Base-by-base conservation (phyloP, 257 asterid species). In the Solanum habrochaites region DNA sequence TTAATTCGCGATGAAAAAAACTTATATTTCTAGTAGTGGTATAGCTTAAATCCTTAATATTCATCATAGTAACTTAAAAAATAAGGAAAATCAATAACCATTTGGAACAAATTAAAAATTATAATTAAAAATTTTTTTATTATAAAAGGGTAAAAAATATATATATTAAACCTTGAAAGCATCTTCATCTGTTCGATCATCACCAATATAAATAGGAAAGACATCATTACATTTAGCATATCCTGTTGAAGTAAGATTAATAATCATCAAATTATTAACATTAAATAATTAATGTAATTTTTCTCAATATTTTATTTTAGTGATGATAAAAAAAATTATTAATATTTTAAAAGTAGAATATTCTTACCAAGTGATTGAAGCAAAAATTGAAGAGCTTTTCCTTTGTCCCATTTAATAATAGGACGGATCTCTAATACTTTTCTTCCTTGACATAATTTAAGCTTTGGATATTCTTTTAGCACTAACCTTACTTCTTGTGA, bases 341-440 rank as follows among this genome's bases (percentile, higher is more conserved):
- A 66, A 11, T 25, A 25, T 6, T 12, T 6, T 2, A 25, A 66
- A 25, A 66, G 4, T 66, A 25, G 72, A 66, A 66, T 66, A 66
- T 66, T 25, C 96, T 89, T 83, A 96, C 99, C 99, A 81, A 96
- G 98, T 40, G 99, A 95, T 89, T 95, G 95, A 47, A 96, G 85
- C 78, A 96, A 91, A 88, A 96, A 96, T 87, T 96, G 98, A 85
- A 96, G 93, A 60, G 99, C 98, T 91, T 95, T 96, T 86, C 99
- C 99, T 81, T 96, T 96, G 95, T 95, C 98, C 99, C 99, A 96
- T 90, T 94, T 95, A 90, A 96, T 95, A 66, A 94, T 93, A 9
- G 99, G 99, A 45, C 99, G 98, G n/a, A 96, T 94, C 90, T 96
- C 99, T 29, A 96, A 89, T 62, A 95, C 99, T 95, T 94, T 96